A percentile compares a stretch with the other conserved stretches of the same genome.
Evolutionary conservation across 2,329 filamentous ascomycete species (phyloP).

Genomic region (Ampelomyces quisqualis): DNA sequence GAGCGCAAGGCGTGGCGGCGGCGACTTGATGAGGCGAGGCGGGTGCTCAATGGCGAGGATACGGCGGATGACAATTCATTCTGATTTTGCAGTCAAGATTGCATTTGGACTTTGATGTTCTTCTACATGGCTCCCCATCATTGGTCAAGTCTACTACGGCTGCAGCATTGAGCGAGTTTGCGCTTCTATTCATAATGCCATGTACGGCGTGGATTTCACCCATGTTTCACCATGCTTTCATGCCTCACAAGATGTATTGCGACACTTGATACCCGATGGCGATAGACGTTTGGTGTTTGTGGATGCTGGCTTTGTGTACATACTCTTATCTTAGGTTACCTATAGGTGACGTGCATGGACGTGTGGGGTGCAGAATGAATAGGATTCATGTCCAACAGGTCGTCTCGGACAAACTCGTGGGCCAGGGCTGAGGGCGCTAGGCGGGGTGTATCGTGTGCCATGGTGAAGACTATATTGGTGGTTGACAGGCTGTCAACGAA

Average conservation of each 20-base stretch:
- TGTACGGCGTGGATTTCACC: too few species aligned
- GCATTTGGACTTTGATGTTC: constrained; percentile 3
- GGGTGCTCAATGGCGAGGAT: constrained; percentile 67
- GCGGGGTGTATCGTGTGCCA: too few species aligned
- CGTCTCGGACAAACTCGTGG: not conserved
- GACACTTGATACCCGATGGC: too few species aligned
- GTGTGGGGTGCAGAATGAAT: too few species aligned
- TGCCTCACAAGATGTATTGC: too few species aligned
- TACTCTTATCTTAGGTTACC: not conserved
- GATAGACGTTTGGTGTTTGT: not conserved
- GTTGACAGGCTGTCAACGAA: constrained; percentile 7
- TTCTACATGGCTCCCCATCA: not conserved
- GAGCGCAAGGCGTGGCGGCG: constrained; percentile 67
- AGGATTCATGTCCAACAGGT: not conserved
- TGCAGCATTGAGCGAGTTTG: constrained; percentile 29
- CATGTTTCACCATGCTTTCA: too few species aligned
- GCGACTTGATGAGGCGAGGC: constrained; percentile 72
- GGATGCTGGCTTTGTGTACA: constrained; percentile 3
- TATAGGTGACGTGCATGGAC: too few species aligned
- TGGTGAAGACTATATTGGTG: too few species aligned
- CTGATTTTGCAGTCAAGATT: constrained; percentile 9
- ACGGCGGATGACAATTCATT: constrained; percentile 42
- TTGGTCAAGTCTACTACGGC: constrained; percentile 35
- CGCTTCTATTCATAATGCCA: too few species aligned
- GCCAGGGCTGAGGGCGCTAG: too few species aligned